Base-by-base conservation (phyloP, 495 filamentous ascomycete genomes). In the Penicillium herquei region DNA sequence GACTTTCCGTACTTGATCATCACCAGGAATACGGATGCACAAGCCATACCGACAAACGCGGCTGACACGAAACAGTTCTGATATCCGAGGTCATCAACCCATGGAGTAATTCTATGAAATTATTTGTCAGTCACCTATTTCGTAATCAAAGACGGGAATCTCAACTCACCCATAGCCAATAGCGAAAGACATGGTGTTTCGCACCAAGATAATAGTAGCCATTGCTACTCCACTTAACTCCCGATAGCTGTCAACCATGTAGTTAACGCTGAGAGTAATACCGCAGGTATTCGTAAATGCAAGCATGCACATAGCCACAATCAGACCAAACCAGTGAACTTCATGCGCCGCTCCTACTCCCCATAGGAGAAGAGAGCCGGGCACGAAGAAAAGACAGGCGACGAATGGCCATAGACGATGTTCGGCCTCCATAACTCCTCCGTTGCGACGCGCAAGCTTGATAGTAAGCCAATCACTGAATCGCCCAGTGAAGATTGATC, bases 141-240 rank as follows among this genome's bases (percentile, higher is more conserved):
- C 10, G 1, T 10, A 32, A 21, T 3, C 21, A 31, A 39, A 3
- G 26, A 30, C 30, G 18, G 8, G 44, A 30, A 16, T 13, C 7
- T 46, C 13, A 47, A 64, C 74, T 61, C 45, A 78, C 70, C 80
- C 82, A 61, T 84, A 84, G 4, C 76, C 70, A 39, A 84, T 76
- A 0, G 80, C 82, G 68, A 84, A 84, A 6, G 75, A 78, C 85
- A 87, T 87, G 16, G 82, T 86, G 60, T 87, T 88, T 6, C 85
- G 80, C 21, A 87, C 76, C 5, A 88, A 56, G 51, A 89, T 89
- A 9, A 86, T 79, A 37, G 79, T 83, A 8, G 82, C 78, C 58
- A 88, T 79, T 0, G 83, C 83, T 49, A 87, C 82, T 6, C 84
- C 82, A 33, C 80, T 81, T 26, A 88, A 59, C 45, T 86, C 84